phyloP scores from a whole-genome alignment of 352 stramenopile species.

The Saprolegnia diclina region DNA sequence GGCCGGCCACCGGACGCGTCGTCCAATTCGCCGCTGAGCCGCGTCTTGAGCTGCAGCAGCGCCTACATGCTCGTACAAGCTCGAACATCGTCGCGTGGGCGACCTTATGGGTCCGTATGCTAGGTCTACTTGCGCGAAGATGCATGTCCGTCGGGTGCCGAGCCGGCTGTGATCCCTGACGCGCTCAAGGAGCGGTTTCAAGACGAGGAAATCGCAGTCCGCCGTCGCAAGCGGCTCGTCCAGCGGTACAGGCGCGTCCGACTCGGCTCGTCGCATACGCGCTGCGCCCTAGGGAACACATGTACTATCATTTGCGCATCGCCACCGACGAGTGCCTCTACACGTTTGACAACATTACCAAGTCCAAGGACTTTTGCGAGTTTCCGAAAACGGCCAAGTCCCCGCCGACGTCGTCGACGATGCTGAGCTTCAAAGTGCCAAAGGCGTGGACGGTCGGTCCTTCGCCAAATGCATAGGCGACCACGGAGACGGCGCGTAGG shows the following conservation, averaged over 20 bases:
- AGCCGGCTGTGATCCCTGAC: conserved; percentile 39
- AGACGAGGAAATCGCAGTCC: conserved; percentile 64
- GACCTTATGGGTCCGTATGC: not conserved
- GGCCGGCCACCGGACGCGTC: conserved; percentile 27
- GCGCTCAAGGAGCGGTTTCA: conserved; percentile 60
- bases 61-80: conserved; percentile 83
- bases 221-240: conserved; percentile 66
- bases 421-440: conserved; percentile 29
- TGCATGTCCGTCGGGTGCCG: conserved; percentile 16
- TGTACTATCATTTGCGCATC: conserved; percentile 77
- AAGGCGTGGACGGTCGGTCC: conserved; percentile 19
- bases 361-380: conserved; percentile 67
- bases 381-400: conserved; percentile 55
- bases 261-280: no score
- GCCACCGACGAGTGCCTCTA: conserved; percentile 63
- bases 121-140: conserved; percentile 69
- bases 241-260: conserved; percentile 31
- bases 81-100: not conserved
- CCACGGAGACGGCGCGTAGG: conserved; percentile 40
- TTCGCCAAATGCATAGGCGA: no score
- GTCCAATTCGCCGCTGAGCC: conserved; percentile 38
- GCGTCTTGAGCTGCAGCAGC: conserved; percentile 59
- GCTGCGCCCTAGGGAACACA: conserved; percentile 62
- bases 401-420: conserved; percentile 30
- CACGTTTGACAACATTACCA: conserved; percentile 66